These are phyloP conservation scores for Malus hybrid DNA, from an alignment of 331 rosid species.

Conservation along the genomic window DNA sequence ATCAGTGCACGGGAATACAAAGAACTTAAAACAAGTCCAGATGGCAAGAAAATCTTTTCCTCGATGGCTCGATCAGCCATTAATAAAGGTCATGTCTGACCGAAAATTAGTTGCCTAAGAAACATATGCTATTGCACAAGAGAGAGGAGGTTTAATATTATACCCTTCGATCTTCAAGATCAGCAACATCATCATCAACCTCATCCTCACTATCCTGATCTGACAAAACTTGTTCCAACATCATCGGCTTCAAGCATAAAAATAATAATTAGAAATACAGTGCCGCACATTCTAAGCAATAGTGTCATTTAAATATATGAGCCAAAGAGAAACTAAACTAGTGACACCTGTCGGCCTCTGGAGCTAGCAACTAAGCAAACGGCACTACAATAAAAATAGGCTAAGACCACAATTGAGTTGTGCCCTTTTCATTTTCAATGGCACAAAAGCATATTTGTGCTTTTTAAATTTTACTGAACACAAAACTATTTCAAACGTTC, in stretches of 20 bases:
- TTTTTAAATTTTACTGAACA: too few relatives aligned
- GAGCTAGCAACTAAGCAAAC: too few relatives aligned
- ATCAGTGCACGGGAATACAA: not conserved
- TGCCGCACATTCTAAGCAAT: not conserved
- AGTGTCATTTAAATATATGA: not conserved
- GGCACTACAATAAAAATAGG: too few relatives aligned
- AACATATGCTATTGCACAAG: not conserved
- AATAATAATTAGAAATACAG: constrained; percentile 13
- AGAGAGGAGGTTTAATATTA: not conserved
- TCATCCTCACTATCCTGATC: constrained; percentile 89
- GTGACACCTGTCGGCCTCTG: not conserved
- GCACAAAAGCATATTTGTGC: too few relatives aligned
- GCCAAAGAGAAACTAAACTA: not conserved
- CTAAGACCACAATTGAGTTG: too few relatives aligned
- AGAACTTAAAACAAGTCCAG: not conserved
- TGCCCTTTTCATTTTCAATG: too few relatives aligned
- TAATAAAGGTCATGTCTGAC: not conserved
- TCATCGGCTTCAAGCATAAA: constrained; percentile 62
- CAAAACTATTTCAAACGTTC: too few relatives aligned
- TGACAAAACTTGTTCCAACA: constrained; percentile 63
- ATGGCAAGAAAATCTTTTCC: not conserved
- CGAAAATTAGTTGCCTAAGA: not conserved
- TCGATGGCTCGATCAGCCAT: not conserved
- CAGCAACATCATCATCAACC: constrained; percentile 86
- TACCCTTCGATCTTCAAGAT: constrained; percentile 87